Conservation (phyloP, 495 filamentous ascomycete species). For the Xylaria cubensis region DNA sequence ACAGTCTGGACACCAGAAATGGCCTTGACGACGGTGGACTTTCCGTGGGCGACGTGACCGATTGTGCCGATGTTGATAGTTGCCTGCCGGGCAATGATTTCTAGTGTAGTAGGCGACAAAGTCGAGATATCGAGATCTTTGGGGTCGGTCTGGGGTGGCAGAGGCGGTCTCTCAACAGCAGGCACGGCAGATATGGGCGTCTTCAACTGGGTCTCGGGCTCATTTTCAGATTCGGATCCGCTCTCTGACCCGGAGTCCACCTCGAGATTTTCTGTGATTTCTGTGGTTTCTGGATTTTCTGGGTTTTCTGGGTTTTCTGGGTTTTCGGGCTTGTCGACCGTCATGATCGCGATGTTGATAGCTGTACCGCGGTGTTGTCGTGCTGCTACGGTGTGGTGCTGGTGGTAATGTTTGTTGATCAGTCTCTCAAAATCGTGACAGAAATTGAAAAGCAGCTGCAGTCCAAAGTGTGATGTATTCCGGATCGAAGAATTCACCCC, state of each 20-base stretch:
- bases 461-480: constrained; percentile 15
- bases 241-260: constrained; percentile 28
- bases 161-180: constrained; percentile 54
- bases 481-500: constrained; percentile 22
- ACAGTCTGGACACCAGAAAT: constrained; percentile 99
- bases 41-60: constrained; percentile 98
- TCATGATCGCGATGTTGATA: constrained; percentile 18
- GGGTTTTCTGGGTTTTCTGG: constrained; percentile 17
- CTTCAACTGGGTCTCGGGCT: constrained; percentile 45
- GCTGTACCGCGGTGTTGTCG: background rate
- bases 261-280: background rate
- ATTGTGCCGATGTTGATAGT: constrained; percentile 99
- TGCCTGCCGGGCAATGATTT: constrained; percentile 95
- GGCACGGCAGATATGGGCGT: constrained; percentile 49
- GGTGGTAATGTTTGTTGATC: background rate
- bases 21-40: constrained; percentile 97
- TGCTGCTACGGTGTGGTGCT: background rate
- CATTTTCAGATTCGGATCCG: constrained; percentile 26
- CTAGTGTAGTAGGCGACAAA: constrained; percentile 85
- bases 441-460: constrained; percentile 19
- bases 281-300: background rate
- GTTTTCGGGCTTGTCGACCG: constrained; percentile 29
- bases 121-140: constrained; percentile 77
- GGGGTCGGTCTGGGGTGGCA: constrained; percentile 92
- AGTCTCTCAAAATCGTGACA: background rate